Evolutionary conservation across 805 yeast species (phyloP).

Genomic region (Candida succiphila): DNA sequence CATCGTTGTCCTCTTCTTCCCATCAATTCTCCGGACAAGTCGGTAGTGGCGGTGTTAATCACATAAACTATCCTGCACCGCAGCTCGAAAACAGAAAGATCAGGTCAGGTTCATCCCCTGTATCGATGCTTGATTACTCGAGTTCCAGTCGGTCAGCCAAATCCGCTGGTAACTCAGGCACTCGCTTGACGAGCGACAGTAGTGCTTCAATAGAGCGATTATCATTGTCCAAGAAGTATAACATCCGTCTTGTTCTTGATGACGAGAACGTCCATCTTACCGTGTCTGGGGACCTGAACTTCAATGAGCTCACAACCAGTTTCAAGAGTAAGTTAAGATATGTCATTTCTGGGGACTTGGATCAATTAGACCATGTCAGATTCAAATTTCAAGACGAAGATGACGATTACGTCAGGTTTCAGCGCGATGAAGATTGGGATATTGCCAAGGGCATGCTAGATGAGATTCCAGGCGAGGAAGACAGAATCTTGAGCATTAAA

Average conservation of each 20-base stretch:
- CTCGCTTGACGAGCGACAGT: not conserved
- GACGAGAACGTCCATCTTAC: conserved; percentile 53
- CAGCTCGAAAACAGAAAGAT: conserved; percentile 10
- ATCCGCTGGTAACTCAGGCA: not conserved
- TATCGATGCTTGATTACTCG: conserved; percentile 7
- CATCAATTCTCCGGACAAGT: no score
- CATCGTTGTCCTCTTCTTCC: not conserved
- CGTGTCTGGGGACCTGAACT: conserved; percentile 30
- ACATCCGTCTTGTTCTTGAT: conserved; percentile 24
- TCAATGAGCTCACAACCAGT: conserved; percentile 26
- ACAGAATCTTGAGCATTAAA: conserved; percentile 16
- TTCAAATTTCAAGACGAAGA: conserved; percentile 89
- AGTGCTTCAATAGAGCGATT: not conserved
- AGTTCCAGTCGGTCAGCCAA: conserved; percentile 1
- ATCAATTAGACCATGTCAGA: conserved; percentile 42
- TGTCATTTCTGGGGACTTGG: conserved; percentile 48
- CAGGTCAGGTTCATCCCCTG: conserved; percentile 25
- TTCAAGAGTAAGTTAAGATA: conserved; percentile 41
- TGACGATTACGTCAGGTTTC: conserved; percentile 83
- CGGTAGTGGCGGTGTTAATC: no score
- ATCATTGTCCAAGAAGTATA: conserved; percentile 5
- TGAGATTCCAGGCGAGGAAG: conserved; percentile 37
- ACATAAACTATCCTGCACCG: conserved; percentile 2
- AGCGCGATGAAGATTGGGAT: conserved; percentile 79
- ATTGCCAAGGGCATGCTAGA: conserved; percentile 68